A percentile compares a stretch with the other conserved stretches of the same genome.
phyloP scores from a whole-genome alignment of 306 rosid species.

The Arachis hypogaea region DNA sequence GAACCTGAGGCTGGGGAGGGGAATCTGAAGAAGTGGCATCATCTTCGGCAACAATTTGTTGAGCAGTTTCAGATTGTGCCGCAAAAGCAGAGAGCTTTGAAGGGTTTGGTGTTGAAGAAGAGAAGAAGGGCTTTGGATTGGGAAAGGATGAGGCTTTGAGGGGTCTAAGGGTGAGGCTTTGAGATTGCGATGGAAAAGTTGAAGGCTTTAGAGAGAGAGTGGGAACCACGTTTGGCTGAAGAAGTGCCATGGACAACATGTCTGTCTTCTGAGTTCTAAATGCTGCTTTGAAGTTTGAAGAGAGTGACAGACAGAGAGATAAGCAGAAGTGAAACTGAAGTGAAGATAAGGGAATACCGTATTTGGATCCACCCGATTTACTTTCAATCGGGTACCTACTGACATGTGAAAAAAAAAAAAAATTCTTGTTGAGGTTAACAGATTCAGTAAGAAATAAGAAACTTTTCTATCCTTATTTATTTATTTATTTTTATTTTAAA shows the following conservation, averaged over 20 bases:
- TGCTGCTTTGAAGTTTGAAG: neutral
- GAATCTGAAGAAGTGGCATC: constrained; percentile 27
- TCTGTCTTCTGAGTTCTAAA: neutral
- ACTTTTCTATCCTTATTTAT: too few species aligned
- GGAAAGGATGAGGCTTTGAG: constrained; percentile 36
- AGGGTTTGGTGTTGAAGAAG: constrained; percentile 7
- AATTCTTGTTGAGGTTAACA: neutral
- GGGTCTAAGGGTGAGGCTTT: constrained; percentile 9
- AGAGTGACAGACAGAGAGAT: neutral
- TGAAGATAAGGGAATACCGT: constrained; percentile 2
- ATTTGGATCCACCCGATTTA: neutral
- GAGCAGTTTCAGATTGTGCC: constrained; percentile 38
- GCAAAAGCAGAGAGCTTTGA: constrained; percentile 42
- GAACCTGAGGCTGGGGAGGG: constrained; percentile 48
- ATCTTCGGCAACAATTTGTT: constrained; percentile 50
- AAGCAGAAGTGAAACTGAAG: neutral
- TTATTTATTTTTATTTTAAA: too few species aligned
- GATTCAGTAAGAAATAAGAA: too few species aligned
- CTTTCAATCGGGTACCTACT: neutral
- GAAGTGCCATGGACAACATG: constrained; percentile 53
- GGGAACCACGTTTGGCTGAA: constrained; percentile 51
- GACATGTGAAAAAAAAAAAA: too few species aligned
- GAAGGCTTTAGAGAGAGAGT: constrained; percentile 44
- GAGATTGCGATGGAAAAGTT: constrained; percentile 34
- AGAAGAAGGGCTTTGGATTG: constrained; percentile 30